Evolutionary conservation across 2,329 filamentous ascomycete genomes (phyloP), one percentile per base, ranked within the genome.

Genomic region (Trichophyton mentagrophytes): DNA sequence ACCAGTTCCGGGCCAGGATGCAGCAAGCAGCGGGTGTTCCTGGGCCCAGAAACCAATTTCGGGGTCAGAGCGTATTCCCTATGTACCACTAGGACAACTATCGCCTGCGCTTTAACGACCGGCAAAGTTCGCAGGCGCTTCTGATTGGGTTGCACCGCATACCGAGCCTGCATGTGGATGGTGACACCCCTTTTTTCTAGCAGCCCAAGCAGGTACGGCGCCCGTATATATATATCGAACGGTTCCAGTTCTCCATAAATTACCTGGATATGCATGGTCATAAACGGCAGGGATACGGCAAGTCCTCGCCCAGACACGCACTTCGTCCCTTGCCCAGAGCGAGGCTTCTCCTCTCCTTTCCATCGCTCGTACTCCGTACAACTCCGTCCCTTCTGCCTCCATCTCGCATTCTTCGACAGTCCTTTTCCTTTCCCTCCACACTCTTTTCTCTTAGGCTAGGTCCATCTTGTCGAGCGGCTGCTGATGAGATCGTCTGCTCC

Each of bases 101-200:
- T 55, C 27, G 25, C 27, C 51, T n/a, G 51, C 51, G 30, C 15
- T 55, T 55, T 55, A 55, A 55, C 51, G 30, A 36, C 22, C 27
- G 51, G 51, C n/a, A 36, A 27, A 33, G 27, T 36, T 36, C 51
- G 25, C 51, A 36, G 51, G 30, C 51, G 30, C 27, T 27, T 27
- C 51, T 55, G 51, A 55, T 55, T 55, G 51, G 51, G 51, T 55
- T 55, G 51, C 51, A 55, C 51, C 20, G 51, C 51, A 55, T 17
- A 3, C 15, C 15, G 51, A 36, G 51, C 15, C 25, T 55, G 51
- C 51, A 55, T 55, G 36, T 46, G 56, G 25, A 58, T 58, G 40
- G 40, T 44, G 56, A 58, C 51, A 55, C 51, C 51, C 51, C 51
- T 55, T 55, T 55, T 55, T 36, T 36, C 51, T 55, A 55, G 51